Evolutionary conservation across 352 stramenopile species (phyloP).

Genomic region (Globisporangium canariense): DNA sequence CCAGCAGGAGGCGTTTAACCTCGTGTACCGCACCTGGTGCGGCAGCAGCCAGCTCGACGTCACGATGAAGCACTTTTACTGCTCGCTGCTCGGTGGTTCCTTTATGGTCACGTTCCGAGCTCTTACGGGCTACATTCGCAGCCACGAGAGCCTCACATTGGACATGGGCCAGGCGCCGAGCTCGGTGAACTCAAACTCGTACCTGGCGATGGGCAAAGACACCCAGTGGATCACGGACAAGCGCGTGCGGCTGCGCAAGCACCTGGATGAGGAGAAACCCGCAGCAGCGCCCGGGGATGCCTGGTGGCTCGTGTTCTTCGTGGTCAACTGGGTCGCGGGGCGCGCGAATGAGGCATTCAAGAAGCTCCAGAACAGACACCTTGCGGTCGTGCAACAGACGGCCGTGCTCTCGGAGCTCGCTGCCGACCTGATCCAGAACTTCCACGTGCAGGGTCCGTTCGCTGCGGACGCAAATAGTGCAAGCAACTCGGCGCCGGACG

Average conservation of each 20-base stretch:
- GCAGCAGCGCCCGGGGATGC: constrained; percentile 25
- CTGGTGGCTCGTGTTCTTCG: constrained; percentile 62
- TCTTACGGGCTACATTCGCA: constrained; percentile 29
- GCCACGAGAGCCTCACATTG: constrained; percentile 27
- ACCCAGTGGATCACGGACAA: constrained; percentile 54
- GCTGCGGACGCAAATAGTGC: neutral
- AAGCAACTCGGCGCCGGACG: neutral
- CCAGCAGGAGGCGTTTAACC: constrained; percentile 22
- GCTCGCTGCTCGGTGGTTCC: constrained; percentile 33
- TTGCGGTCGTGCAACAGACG: constrained; percentile 15
- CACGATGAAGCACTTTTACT: constrained; percentile 43
- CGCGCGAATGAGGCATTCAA: constrained; percentile 34
- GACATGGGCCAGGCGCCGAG: constrained; percentile 27
- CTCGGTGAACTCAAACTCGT: constrained; percentile 18
- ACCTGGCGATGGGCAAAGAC: constrained; percentile 32
- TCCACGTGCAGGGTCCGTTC: constrained; percentile 28
- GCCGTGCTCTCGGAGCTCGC: constrained; percentile 25
- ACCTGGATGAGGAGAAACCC: constrained; percentile 29
- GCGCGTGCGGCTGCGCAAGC: constrained; percentile 43
- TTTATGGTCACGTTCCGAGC: constrained; percentile 35
- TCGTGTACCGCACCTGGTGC: constrained; percentile 31
- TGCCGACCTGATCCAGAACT: constrained; percentile 26
- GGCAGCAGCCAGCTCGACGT: constrained; percentile 31
- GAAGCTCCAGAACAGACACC: constrained; percentile 29
- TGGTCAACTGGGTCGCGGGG: constrained; percentile 46